Conservation (phyloP, 1,284 basidiomycete genomes). For the Melampsora abietis-canadensis region DNA sequence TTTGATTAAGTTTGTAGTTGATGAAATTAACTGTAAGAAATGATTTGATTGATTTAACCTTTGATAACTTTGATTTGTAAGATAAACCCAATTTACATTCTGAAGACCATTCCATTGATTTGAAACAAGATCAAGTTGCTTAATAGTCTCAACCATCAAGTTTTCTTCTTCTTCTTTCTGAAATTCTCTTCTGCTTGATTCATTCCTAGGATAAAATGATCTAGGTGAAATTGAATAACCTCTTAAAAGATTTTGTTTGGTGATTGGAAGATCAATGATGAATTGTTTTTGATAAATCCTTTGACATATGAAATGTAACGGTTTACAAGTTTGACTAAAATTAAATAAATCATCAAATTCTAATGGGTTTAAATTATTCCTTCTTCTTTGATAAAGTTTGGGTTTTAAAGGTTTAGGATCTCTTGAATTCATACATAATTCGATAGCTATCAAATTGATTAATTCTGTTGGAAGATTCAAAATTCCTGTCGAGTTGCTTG, state of each 20-base stretch:
- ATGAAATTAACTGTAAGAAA: slow-evolving; percentile 13
- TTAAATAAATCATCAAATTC: slow-evolving; percentile 23
- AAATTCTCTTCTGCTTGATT: no score
- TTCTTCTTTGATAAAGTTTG: slow-evolving; percentile 2
- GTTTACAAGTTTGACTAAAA: slow-evolving; percentile 25
- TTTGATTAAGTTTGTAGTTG: slow-evolving; percentile 14
- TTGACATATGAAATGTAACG: slow-evolving; percentile 28
- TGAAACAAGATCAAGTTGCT: slow-evolving; percentile 9
- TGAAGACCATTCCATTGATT: slow-evolving; percentile 13
- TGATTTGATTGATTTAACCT: slow-evolving; percentile 6
- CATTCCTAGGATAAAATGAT: no score
- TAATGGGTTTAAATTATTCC: slow-evolving; percentile 1
- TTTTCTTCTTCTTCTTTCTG: no score
- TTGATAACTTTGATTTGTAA: slow-evolving; percentile 25
- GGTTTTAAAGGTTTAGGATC: background rate
- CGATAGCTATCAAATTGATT: background rate
- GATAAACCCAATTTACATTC: slow-evolving; percentile 29
- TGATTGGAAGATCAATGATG: slow-evolving; percentile 17
- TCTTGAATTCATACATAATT: background rate
- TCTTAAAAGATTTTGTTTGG: background rate
- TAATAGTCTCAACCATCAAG: background rate
- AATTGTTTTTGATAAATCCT: slow-evolving; percentile 36
- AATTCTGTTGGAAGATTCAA: background rate
- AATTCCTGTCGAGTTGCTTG: background rate
- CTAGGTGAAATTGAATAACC: no score